Conservation (phyloP, 208 protist genomes). For the Crithidia brevicula region DNA sequence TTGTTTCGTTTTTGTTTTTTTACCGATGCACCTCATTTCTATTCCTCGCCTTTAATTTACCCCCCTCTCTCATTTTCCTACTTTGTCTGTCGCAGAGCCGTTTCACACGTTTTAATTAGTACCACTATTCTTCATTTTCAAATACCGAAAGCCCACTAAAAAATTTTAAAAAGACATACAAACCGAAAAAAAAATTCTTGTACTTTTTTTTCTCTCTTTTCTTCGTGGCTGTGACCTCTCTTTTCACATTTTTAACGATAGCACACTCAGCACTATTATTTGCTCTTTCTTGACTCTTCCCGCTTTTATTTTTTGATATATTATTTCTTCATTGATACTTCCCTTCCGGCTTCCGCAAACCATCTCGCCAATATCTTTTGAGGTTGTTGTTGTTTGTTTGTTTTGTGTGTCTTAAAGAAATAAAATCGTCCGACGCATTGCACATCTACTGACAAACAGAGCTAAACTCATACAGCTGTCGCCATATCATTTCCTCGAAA, state of each 20-base stretch:
- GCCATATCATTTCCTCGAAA: not conserved
- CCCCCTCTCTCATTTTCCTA: too few relatives aligned
- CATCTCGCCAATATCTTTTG: not conserved
- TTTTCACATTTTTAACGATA: not conserved
- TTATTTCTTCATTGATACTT: conserved; percentile 2
- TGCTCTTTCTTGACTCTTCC: not conserved
- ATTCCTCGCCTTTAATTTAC: too few relatives aligned
- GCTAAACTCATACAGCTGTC: too few relatives aligned
- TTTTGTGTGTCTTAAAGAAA: conserved; percentile 7
- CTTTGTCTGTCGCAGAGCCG: too few relatives aligned
- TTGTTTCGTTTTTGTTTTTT: too few relatives aligned
- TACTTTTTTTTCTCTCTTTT: conserved; percentile 14
- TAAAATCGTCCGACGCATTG: too few relatives aligned
- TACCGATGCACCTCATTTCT: too few relatives aligned
- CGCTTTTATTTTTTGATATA: not conserved
- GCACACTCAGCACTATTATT: not conserved
- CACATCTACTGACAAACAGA: not conserved
- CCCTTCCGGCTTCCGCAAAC: not conserved
- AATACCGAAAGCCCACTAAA: not conserved
- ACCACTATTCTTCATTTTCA: not conserved
- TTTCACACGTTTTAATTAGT: not conserved
- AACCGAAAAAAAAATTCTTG: too few relatives aligned
- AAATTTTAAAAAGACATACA: conserved; percentile 5
- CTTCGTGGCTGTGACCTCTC: not conserved
- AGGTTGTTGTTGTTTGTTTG: conserved; percentile 6